Conservation (phyloP, 2,329 filamentous ascomycete species). For the Thielaviopsis cerberus region DNA sequence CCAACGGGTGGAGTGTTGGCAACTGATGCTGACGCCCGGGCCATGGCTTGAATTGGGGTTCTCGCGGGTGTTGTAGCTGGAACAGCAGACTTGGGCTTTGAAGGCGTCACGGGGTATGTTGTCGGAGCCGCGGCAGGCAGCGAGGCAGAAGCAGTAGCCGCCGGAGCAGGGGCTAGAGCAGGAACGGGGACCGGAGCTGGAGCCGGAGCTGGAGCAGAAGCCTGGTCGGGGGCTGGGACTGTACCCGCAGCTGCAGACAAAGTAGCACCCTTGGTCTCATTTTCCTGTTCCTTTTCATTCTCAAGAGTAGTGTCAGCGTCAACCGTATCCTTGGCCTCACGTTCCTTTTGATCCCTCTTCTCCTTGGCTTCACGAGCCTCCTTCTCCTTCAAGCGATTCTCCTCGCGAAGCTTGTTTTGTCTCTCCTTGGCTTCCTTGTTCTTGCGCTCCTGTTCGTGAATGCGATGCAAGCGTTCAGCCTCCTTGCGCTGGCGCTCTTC, state of each 20-base stretch:
- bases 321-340: constrained; percentile 39
- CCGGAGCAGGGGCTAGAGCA: neutral
- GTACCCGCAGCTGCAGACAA: neutral
- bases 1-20: neutral
- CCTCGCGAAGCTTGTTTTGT: constrained; percentile 73
- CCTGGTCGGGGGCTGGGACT: too few relatives aligned
- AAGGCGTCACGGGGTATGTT: neutral
- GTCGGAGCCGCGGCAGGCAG: neutral
- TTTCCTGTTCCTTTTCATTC: constrained; percentile 1
- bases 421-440: constrained; percentile 34
- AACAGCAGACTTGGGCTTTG: constrained; percentile 15
- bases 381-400: constrained; percentile 61
- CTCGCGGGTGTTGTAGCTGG: constrained; percentile 23
- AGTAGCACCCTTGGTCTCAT: neutral
- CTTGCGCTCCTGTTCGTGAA: constrained; percentile 78
- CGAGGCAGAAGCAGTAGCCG: neutral
- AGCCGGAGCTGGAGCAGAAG: neutral
- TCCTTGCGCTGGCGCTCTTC: constrained; percentile 75
- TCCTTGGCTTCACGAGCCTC: constrained; percentile 53
- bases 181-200: neutral
- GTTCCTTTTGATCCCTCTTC: constrained; percentile 41
- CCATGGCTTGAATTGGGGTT: constrained; percentile 19
- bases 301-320: constrained; percentile 22
- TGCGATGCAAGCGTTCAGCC: constrained; percentile 58
- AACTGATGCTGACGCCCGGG: constrained; percentile 17